phyloP scores from a whole-genome alignment of 1,284 basidiomycete species.

The Schizophyllum commune region DNA sequence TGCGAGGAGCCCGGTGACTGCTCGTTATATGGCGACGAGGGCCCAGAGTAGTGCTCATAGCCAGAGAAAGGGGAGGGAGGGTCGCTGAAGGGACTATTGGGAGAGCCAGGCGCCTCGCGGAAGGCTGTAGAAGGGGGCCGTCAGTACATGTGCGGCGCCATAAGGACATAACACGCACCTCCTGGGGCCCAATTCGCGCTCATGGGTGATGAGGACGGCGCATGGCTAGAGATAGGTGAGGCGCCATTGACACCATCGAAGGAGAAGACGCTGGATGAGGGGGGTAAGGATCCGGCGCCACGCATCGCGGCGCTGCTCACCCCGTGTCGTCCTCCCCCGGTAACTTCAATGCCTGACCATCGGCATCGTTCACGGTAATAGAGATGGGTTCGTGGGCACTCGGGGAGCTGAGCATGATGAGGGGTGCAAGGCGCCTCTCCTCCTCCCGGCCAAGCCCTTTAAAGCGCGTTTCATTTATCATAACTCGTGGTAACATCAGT shows the following conservation, averaged over 20 bases:
- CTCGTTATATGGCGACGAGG: background rate
- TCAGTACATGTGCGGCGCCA: background rate
- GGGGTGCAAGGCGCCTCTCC: background rate
- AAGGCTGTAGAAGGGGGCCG: background rate
- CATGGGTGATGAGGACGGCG: background rate
- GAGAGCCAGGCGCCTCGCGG: background rate
- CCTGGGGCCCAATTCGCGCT: background rate
- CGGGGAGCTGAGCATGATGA: background rate
- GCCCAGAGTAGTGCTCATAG: background rate
- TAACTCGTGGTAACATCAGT: too few relatives aligned
- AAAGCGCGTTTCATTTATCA: background rate
- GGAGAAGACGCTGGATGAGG: background rate
- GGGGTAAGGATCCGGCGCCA: background rate
- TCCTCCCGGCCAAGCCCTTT: background rate
- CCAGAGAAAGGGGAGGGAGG: background rate
- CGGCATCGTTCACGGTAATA: background rate
- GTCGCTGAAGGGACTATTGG: background rate
- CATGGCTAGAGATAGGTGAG: background rate
- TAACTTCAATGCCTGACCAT: background rate
- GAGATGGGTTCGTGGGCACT: background rate
- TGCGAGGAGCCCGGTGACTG: background rate
- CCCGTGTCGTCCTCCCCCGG: background rate
- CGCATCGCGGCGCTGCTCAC: background rate
- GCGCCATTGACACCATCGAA: background rate
- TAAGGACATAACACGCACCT: background rate